phyloP scores from a whole-genome alignment of 768 basidiomycete species.

The Amanita inopinata region DNA sequence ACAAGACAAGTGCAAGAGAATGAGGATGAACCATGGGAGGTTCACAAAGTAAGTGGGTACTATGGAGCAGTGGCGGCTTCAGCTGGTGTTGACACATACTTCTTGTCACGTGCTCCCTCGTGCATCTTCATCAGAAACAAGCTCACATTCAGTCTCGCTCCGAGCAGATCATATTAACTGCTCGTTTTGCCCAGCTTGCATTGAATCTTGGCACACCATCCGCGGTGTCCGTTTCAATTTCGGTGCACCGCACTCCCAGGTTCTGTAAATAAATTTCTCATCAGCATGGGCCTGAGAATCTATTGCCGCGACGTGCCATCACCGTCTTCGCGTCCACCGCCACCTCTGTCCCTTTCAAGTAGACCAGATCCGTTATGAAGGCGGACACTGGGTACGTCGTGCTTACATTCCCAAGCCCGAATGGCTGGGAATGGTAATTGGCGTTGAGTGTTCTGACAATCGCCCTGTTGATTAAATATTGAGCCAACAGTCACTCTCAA shows the following conservation, averaged over 20 bases:
- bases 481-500: conserved; percentile 8
- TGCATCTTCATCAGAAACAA: neutral
- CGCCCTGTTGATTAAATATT: conserved; percentile 30
- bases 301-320: conserved; percentile 15
- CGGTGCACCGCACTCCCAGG: conserved; percentile 51
- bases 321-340: conserved; percentile 51
- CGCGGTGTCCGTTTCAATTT: conserved; percentile 25
- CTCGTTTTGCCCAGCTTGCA: conserved; percentile 33
- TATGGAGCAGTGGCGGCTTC: neutral
- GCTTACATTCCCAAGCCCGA: conserved; percentile 48
- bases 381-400: conserved; percentile 68
- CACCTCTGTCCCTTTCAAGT: conserved; percentile 56
- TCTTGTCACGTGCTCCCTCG: conserved; percentile 2
- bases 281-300: neutral
- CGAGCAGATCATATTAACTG: conserved; percentile 24
- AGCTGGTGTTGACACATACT: neutral
- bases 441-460: conserved; percentile 64
- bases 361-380: conserved; percentile 80
- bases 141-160: conserved; percentile 10
- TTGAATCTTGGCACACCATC: conserved; percentile 28
- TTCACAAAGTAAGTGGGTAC: neutral
- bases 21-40: neutral
- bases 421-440: conserved; percentile 39
- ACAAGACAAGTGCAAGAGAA: neutral
- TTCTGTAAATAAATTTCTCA: conserved; percentile 24